Conservation (phyloP, 139 green algal genomes). For the Mesotaenium endlicherianum region DNA sequence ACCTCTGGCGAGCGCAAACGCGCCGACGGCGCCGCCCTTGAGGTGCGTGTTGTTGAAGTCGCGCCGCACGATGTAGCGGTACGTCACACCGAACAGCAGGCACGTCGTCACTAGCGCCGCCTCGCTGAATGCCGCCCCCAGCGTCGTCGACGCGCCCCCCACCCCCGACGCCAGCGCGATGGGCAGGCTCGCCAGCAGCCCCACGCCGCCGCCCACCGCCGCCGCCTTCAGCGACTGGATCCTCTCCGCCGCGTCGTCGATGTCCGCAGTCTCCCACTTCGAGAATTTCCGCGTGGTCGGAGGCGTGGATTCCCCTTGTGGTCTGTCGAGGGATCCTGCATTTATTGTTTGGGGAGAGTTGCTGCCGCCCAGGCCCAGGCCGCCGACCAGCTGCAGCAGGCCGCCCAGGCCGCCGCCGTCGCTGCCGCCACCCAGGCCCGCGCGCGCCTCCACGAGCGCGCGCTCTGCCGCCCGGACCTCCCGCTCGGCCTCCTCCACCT, state of each 20-base stretch:
- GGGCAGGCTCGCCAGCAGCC: slow-evolving; percentile 30
- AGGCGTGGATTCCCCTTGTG: too few relatives aligned
- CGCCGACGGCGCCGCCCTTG: slow-evolving; percentile 42
- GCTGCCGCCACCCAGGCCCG: neutral
- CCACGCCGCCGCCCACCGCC: slow-evolving; percentile 32
- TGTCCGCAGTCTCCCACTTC: slow-evolving; percentile 17
- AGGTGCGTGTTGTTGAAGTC: slow-evolving; percentile 49
- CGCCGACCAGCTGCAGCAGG: neutral
- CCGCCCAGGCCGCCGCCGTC: neutral
- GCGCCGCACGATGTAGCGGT: slow-evolving; percentile 40
- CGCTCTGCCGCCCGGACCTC: neutral
- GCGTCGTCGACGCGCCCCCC: neutral
- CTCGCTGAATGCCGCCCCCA: neutral
- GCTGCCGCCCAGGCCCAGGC: too few relatives aligned
- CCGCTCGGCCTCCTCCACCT: slow-evolving; percentile 13
- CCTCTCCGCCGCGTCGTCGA: slow-evolving; percentile 33
- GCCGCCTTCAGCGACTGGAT: slow-evolving; percentile 49
- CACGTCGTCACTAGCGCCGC: slow-evolving; percentile 26
- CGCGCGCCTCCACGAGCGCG: slow-evolving; percentile 35
- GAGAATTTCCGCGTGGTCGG: too few relatives aligned
- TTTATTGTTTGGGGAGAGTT: too few relatives aligned
- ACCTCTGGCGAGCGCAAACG: slow-evolving; percentile 45
- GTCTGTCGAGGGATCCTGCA: too few relatives aligned
- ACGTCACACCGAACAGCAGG: slow-evolving; percentile 48
- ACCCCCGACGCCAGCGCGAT: slow-evolving; percentile 16